A percentile compares a stretch with the other conserved stretches of the same genome.
Evolutionary conservation across 1,284 basidiomycete genomes (phyloP).

Genomic region (Ganoderma resinaceum): DNA sequence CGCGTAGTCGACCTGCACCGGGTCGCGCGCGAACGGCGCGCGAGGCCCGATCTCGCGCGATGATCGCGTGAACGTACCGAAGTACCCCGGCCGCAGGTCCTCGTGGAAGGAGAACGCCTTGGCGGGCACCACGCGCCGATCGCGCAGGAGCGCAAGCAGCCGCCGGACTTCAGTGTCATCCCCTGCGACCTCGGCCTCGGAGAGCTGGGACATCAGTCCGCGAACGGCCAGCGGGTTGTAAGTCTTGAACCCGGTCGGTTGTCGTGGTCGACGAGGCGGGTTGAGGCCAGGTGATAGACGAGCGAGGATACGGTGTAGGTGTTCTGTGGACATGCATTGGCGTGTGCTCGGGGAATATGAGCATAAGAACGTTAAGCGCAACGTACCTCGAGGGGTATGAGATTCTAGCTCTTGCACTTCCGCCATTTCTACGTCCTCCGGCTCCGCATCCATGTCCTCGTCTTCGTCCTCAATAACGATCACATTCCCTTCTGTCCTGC

Average conservation of each 20-base stretch:
- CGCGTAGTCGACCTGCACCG: conserved; percentile 75
- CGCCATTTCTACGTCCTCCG: conserved; percentile 18
- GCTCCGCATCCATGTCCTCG: conserved; percentile 34
- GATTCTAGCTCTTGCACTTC: conserved; percentile 29
- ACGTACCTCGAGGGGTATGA: conserved; percentile 48
- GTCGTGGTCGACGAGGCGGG: conserved; percentile 37
- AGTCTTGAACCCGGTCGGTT: conserved; percentile 41
- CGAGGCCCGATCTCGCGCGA: conserved; percentile 76
- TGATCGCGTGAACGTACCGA: conserved; percentile 85
- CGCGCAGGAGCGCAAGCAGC: conserved; percentile 59
- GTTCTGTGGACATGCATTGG: conserved; percentile 43
- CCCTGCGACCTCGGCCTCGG: conserved; percentile 79
- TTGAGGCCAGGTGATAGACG: conserved; percentile 43
- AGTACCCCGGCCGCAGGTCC: conserved; percentile 84
- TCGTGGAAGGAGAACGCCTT: conserved; percentile 81
- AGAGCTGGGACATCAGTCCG: conserved; percentile 66
- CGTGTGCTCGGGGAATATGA: neutral
- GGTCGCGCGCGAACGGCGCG: conserved; percentile 76
- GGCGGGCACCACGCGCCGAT: conserved; percentile 65
- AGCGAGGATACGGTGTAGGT: conserved; percentile 48
- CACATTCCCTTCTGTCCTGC: conserved; percentile 47
- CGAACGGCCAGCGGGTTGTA: conserved; percentile 52
- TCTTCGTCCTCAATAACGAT: conserved; percentile 59
- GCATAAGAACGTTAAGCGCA: neutral
- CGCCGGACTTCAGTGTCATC: conserved; percentile 67